phyloP scores from a whole-genome alignment of 1,139 yeast species.

The Suhomyces bolitotheri region DNA sequence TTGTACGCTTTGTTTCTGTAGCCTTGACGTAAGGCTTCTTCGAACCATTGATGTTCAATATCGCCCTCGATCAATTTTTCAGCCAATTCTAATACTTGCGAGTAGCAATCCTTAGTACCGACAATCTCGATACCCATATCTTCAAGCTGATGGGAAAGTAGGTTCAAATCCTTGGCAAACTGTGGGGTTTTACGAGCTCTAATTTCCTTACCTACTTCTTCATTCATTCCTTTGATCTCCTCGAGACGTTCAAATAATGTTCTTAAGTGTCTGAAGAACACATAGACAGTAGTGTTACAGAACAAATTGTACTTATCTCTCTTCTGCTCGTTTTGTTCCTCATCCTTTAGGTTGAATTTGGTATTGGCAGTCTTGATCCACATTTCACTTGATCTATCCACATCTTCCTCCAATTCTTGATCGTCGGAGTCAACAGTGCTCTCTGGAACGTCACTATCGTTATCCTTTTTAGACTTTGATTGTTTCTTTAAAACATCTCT shows the following conservation, averaged over 20 bases:
- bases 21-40: conserved; percentile 92
- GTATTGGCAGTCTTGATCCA: conserved; percentile 58
- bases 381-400: conserved; percentile 62
- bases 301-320: conserved; percentile 70
- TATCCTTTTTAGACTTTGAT: conserved; percentile 46
- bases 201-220: conserved; percentile 70
- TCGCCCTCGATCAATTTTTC: conserved; percentile 86
- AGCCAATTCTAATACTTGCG: conserved; percentile 70
- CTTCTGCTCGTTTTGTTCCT: conserved; percentile 25
- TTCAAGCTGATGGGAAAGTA: conserved; percentile 77
- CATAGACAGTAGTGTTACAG: conserved; percentile 88
- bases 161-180: conserved; percentile 85
- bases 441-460: conserved; percentile 39
- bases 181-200: conserved; percentile 65
- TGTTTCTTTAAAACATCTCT: conserved; percentile 74
- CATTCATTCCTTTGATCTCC: conserved; percentile 72
- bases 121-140: conserved; percentile 76
- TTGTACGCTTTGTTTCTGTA: conserved; percentile 92
- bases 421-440: conserved; percentile 36
- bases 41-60: conserved; percentile 92
- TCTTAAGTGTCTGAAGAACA: conserved; percentile 83
- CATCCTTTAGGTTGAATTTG: conserved; percentile 28
- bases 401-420: conserved; percentile 34
- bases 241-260: conserved; percentile 76
- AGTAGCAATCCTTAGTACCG: conserved; percentile 70